These are phyloP conservation scores for Nidula microcarpa DNA, from an alignment of 768 basidiomycete species.

Conservation along the genomic window DNA sequence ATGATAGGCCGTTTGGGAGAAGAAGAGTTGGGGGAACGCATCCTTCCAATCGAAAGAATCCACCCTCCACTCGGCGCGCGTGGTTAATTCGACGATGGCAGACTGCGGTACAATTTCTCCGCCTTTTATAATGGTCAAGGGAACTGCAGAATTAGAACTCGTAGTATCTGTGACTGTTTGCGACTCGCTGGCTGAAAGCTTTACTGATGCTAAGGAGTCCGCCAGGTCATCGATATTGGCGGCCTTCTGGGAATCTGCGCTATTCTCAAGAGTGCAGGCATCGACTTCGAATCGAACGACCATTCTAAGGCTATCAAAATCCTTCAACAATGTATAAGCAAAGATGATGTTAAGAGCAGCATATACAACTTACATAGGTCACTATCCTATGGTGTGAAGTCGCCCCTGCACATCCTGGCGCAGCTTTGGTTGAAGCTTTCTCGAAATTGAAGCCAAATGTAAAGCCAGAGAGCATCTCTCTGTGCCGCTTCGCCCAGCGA, in stretches of 20 bases:
- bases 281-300: slow-evolving; percentile 60
- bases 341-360: background rate
- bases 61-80: slow-evolving; percentile 29
- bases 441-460: slow-evolving; percentile 65
- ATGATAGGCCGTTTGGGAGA: slow-evolving; percentile 64
- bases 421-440: slow-evolving; percentile 44
- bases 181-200: slow-evolving; percentile 17
- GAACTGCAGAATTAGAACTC: slow-evolving; percentile 6
- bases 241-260: background rate
- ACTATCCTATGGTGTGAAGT: slow-evolving; percentile 63
- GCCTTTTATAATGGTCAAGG: slow-evolving; percentile 22
- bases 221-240: slow-evolving; percentile 28
- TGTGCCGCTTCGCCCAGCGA: slow-evolving; percentile 46
- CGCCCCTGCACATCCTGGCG: slow-evolving; percentile 43
- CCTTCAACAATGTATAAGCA: slow-evolving; percentile 27
- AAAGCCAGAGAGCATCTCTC: slow-evolving; percentile 29
- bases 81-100: slow-evolving; percentile 43
- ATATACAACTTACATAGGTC: slow-evolving; percentile 46
- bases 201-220: slow-evolving; percentile 25
- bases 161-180: slow-evolving; percentile 10
- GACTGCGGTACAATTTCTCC: slow-evolving; percentile 36
- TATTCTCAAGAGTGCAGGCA: slow-evolving; percentile 29
- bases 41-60: slow-evolving; percentile 51
- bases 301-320: slow-evolving; percentile 53
- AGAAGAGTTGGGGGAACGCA: slow-evolving; percentile 60